These are phyloP conservation scores for Larix kaempferi DNA, from an alignment of 75 land plant genomes.

Conservation along the genomic window DNA sequence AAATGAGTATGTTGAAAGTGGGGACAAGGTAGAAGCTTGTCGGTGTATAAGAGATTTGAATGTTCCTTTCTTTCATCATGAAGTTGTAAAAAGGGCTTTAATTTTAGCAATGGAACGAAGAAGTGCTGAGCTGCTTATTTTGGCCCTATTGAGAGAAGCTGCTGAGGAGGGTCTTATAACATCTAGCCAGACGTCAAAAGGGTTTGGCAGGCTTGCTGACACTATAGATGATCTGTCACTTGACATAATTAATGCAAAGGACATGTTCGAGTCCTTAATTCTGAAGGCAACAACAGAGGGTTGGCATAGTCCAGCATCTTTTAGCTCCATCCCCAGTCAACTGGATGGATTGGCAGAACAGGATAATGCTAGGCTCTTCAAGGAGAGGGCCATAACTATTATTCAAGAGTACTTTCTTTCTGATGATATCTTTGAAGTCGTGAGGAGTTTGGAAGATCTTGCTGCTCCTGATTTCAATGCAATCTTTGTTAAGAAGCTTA, in stretches of 20 bases:
- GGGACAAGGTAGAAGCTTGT: constrained; percentile 72
- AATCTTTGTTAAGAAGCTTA: constrained; percentile 47
- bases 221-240: constrained; percentile 77
- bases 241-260: constrained; percentile 79
- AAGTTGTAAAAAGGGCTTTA: constrained; percentile 88
- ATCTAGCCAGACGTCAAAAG: constrained; percentile 87
- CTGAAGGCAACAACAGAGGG: constrained; percentile 70
- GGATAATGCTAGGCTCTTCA: constrained; percentile 52
- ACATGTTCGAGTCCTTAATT: constrained; percentile 41
- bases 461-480: constrained; percentile 76
- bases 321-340: constrained; percentile 26
- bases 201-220: constrained; percentile 71
- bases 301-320: constrained; percentile 65
- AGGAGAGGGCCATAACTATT: constrained; percentile 66
- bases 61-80: constrained; percentile 88
- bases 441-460: constrained; percentile 82
- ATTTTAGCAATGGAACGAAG: constrained; percentile 71
- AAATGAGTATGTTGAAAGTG: constrained; percentile 70
- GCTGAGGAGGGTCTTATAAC: constrained; percentile 88
- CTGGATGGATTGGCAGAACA: constrained; percentile 17
- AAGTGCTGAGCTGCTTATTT: constrained; percentile 51
- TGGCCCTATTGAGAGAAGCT: constrained; percentile 69
- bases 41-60: constrained; percentile 79
- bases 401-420: constrained; percentile 91
- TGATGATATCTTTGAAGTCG: constrained; percentile 91